Evolutionary conservation across 495 filamentous ascomycete genomes (phyloP).

Genomic region (Trichoderma reesei): DNA sequence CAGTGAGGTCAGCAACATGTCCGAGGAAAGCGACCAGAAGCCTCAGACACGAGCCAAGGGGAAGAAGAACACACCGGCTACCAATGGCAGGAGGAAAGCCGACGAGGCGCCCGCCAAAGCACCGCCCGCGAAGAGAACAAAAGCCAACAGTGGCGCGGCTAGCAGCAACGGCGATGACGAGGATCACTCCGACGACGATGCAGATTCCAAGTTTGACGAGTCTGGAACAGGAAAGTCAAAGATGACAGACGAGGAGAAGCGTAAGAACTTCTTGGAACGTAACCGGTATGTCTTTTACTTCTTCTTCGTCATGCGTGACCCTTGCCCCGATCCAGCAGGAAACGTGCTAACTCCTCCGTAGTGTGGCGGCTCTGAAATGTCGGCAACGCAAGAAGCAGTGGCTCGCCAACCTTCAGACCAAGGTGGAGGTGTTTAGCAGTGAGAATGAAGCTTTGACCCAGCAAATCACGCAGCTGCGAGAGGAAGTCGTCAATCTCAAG

Average conservation of each 20-base stretch:
- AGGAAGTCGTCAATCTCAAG: slow-evolving; percentile 94
- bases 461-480: slow-evolving; percentile 73
- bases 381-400: slow-evolving; percentile 98
- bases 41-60: slow-evolving; percentile 55
- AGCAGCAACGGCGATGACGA: slow-evolving; percentile 31
- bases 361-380: slow-evolving; percentile 93
- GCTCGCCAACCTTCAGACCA: slow-evolving; percentile 88
- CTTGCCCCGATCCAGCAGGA: not conserved
- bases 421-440: slow-evolving; percentile 81
- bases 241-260: slow-evolving; percentile 98
- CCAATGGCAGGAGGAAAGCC: slow-evolving; percentile 66
- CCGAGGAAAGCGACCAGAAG: slow-evolving; percentile 61
- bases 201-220: slow-evolving; percentile 88
- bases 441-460: slow-evolving; percentile 85
- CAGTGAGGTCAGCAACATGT: slow-evolving; percentile 61
- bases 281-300: slow-evolving; percentile 94
- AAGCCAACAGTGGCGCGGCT: slow-evolving; percentile 34
- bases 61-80: slow-evolving; percentile 47
- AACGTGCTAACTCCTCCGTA: slow-evolving; percentile 31
- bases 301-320: too few relatives aligned
- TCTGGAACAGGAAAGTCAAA: slow-evolving; percentile 92
- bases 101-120: slow-evolving; percentile 61
- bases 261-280: slow-evolving; percentile 93
- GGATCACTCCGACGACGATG: slow-evolving; percentile 41
- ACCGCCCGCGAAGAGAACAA: slow-evolving; percentile 60